phyloP scores from a whole-genome alignment of 495 filamentous ascomycete genomes.

The Collariella sp. region DNA sequence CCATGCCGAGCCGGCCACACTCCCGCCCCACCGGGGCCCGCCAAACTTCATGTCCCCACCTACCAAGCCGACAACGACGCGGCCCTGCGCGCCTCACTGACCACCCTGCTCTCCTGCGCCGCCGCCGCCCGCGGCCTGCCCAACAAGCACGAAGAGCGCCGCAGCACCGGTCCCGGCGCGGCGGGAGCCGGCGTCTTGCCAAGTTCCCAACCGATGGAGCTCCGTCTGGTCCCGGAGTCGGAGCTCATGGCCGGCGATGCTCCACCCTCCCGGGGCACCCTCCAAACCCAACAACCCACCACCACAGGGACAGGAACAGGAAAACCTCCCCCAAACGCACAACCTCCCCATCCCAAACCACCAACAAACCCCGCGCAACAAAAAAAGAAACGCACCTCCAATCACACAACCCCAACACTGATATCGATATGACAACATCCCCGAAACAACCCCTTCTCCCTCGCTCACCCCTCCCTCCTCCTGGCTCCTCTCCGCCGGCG shows the following conservation, averaged over 20 bases:
- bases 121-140: slow-evolving; percentile 77
- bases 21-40: slow-evolving; percentile 40
- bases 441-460: background rate
- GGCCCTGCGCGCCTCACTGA: slow-evolving; percentile 81
- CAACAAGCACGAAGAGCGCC: slow-evolving; percentile 46
- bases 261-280: slow-evolving; percentile 19
- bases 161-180: slow-evolving; percentile 15
- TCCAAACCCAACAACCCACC: slow-evolving; percentile 1
- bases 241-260: slow-evolving; percentile 49
- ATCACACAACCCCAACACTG: slow-evolving; percentile 6
- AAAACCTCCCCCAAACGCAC: background rate
- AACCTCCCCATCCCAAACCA: no score
- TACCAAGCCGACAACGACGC: slow-evolving; percentile 86
- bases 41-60: slow-evolving; percentile 60
- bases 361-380: slow-evolving; percentile 45
- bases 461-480: slow-evolving; percentile 59
- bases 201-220: slow-evolving; percentile 44
- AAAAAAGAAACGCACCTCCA: slow-evolving; percentile 48
- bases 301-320: background rate
- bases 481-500: slow-evolving; percentile 85
- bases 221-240: slow-evolving; percentile 68
- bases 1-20: slow-evolving; percentile 33
- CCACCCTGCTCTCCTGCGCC: slow-evolving; percentile 87
- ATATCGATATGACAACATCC: background rate
- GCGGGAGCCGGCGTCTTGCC: slow-evolving; percentile 31